phyloP scores from a whole-genome alignment of 2,329 filamentous ascomycete genomes.

The Cladosporium sp. region DNA sequence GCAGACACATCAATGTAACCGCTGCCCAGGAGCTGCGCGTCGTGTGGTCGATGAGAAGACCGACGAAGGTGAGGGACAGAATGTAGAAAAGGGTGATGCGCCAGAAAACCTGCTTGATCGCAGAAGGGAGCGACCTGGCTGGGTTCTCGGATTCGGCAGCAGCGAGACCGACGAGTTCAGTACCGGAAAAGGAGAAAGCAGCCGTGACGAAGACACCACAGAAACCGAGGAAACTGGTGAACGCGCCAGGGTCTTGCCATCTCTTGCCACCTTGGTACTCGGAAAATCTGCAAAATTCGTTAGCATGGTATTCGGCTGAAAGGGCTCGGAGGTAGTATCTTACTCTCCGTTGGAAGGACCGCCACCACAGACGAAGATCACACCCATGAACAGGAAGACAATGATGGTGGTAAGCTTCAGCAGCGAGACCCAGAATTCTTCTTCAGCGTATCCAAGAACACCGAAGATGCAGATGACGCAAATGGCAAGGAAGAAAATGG shows the following conservation, averaged over 20 bases:
- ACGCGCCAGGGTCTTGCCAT: constrained; percentile 33
- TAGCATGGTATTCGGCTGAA: constrained; percentile 13
- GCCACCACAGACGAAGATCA: constrained; percentile 54
- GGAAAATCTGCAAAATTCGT: constrained; percentile 35
- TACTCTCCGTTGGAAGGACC: constrained; percentile 41
- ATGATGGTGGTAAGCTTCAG: constrained; percentile 40
- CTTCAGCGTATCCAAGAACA: constrained; percentile 52
- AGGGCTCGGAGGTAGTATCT: constrained; percentile 11
- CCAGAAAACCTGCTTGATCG: constrained; percentile 30
- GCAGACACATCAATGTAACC: constrained; percentile 26
- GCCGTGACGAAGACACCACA: constrained; percentile 62
- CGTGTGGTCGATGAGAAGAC: constrained; percentile 29
- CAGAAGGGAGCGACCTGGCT: constrained; percentile 35
- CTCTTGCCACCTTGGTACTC: constrained; percentile 28
- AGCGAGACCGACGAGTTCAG: constrained; percentile 52
- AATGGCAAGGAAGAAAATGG: constrained; percentile 73
- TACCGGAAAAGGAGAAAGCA: constrained; percentile 61
- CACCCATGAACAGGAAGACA: constrained; percentile 60
- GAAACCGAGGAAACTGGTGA: constrained; percentile 58
- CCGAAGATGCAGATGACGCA: constrained; percentile 82
- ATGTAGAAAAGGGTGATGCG: constrained; percentile 31
- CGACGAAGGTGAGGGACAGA: constrained; percentile 26
- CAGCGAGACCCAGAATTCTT: constrained; percentile 26
- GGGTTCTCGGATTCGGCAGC: constrained; percentile 51
- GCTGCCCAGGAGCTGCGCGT: constrained; percentile 20